phyloP scores from a whole-genome alignment of 176 grass and related monocot genomes.

The Elymus sibiricus region DNA sequence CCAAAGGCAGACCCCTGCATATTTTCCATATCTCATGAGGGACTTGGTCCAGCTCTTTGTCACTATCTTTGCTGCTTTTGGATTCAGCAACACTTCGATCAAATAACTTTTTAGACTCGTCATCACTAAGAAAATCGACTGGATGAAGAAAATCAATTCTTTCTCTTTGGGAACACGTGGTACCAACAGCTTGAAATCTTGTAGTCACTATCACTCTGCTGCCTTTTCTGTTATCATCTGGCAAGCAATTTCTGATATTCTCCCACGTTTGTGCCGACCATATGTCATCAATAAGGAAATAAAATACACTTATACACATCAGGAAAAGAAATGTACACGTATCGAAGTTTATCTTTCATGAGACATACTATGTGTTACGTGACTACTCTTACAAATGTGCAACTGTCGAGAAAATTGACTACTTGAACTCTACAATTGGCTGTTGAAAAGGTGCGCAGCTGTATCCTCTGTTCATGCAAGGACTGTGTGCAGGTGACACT shows the following conservation, averaged over 20 bases:
- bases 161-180: neutral
- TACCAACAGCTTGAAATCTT: constrained; percentile 2
- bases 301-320: neutral
- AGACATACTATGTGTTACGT: no score
- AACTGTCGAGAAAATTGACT: no score
- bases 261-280: constrained; percentile 2
- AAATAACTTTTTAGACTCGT: neutral
- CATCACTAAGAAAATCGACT: neutral
- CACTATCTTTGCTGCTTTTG: neutral
- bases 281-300: neutral
- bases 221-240: neutral
- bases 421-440: no score
- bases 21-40: neutral
- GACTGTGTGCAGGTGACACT: no score
- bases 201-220: neutral
- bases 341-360: no score
- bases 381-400: no score
- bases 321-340: neutral
- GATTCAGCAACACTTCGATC: neutral
- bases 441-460: no score
- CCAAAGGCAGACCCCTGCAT: neutral
- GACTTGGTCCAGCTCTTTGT: neutral
- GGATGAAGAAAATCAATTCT: neutral
- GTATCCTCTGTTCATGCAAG: no score
- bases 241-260: neutral